A percentile compares a stretch with the other conserved stretches of the same genome.
These are phyloP conservation scores for Neurospora sp. DNA, from an alignment of 495 filamentous ascomycete genomes.

Conservation along the genomic window DNA sequence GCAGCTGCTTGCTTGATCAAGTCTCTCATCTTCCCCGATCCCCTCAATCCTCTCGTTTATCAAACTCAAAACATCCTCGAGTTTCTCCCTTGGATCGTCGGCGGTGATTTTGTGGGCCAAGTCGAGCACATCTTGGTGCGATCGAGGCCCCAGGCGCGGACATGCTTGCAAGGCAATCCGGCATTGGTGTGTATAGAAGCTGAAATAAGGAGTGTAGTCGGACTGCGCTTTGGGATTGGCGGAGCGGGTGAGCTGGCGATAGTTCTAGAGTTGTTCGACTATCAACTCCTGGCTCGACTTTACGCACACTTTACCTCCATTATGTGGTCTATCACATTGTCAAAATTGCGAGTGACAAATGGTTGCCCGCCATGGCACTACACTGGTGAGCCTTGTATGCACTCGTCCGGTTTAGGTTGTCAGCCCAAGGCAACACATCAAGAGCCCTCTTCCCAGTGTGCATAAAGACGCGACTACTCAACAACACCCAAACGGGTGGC, in stretches of 20 bases:
- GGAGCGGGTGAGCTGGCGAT: background rate
- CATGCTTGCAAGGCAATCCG: background rate
- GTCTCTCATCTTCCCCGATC: background rate
- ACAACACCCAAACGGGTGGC: background rate
- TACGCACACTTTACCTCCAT: background rate
- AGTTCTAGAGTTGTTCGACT: background rate
- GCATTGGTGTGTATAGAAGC: slow-evolving; percentile 2
- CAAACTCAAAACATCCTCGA: background rate
- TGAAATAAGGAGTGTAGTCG: background rate
- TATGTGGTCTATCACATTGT: background rate
- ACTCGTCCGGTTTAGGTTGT: background rate
- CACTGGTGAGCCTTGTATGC: background rate
- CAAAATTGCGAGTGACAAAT: background rate
- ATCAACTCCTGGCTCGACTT: background rate
- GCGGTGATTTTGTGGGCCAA: background rate
- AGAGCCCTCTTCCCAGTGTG: background rate
- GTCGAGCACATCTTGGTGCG: slow-evolving; percentile 1
- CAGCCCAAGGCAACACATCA: background rate
- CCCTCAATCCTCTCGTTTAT: background rate
- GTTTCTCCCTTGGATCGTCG: background rate
- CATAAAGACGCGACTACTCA: background rate
- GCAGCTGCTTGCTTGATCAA: background rate
- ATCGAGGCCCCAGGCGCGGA: background rate
- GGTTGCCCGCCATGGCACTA: background rate
- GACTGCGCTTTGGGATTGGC: background rate